Conservation (phyloP, 2,329 filamentous ascomycete genomes). For the Ophiostoma sp. region DNA sequence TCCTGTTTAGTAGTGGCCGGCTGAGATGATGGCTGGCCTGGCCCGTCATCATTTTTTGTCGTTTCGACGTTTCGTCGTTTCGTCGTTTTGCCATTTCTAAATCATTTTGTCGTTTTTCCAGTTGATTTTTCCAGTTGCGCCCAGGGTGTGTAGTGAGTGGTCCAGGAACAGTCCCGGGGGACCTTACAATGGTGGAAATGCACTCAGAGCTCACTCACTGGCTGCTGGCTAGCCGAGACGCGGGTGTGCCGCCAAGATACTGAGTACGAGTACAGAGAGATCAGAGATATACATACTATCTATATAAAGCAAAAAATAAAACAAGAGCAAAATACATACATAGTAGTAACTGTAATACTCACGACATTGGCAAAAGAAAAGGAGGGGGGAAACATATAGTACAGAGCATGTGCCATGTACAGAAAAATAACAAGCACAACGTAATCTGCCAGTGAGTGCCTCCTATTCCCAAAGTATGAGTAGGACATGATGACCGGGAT, state of each 20-base stretch:
- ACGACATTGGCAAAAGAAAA: no score
- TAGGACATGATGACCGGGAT: background rate
- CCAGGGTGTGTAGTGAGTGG: constrained; percentile 12
- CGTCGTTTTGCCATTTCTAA: background rate
- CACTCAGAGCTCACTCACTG: background rate
- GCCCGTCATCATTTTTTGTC: no score
- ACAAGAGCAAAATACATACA: background rate
- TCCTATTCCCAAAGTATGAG: background rate
- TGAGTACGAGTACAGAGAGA: background rate
- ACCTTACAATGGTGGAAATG: constrained; percentile 1
- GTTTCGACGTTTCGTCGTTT: background rate
- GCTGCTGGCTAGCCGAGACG: constrained; percentile 4
- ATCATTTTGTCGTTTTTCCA: background rate
- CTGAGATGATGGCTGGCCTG: background rate
- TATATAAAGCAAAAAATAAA: background rate
- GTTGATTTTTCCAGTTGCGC: constrained; percentile 11
- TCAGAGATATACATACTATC: background rate
- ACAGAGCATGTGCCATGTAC: background rate
- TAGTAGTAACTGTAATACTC: no score
- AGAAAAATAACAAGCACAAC: background rate
- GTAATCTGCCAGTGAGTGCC: background rate
- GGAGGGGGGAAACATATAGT: background rate
- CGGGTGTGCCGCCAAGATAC: background rate
- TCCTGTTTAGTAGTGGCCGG: background rate
- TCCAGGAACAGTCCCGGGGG: constrained; percentile 11